These are phyloP conservation scores for Phanerodontia chrysosporium DNA, from an alignment of 768 basidiomycete species.

Conservation along the genomic window DNA sequence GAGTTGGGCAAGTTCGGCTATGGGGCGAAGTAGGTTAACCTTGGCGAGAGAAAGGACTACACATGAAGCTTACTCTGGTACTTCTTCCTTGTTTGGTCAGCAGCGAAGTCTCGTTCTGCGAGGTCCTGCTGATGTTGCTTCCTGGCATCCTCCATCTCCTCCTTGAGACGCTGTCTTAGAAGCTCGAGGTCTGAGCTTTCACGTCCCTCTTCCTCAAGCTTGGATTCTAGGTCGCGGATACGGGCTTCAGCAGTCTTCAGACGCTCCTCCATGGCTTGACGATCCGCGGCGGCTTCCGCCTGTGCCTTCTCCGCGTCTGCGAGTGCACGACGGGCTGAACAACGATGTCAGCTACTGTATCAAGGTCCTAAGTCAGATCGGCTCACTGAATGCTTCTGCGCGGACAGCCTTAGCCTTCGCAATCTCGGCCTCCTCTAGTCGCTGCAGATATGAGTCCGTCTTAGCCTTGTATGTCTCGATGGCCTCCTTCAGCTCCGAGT, in stretches of 20 bases:
- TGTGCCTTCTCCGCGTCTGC: slow-evolving; percentile 59
- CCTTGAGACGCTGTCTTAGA: slow-evolving; percentile 63
- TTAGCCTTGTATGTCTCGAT: slow-evolving; percentile 66
- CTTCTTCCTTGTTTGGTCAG: slow-evolving; percentile 80
- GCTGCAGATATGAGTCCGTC: slow-evolving; percentile 50
- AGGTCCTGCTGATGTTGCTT: slow-evolving; percentile 77
- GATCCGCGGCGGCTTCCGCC: slow-evolving; percentile 46
- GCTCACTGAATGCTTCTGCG: slow-evolving; percentile 56
- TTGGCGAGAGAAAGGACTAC: not conserved
- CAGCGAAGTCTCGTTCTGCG: slow-evolving; percentile 71
- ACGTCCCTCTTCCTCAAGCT: slow-evolving; percentile 63
- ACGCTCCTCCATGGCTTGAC: slow-evolving; percentile 46
- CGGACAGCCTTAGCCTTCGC: slow-evolving; percentile 61
- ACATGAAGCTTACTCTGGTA: slow-evolving; percentile 65
- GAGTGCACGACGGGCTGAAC: slow-evolving; percentile 54
- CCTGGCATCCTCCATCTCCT: slow-evolving; percentile 75
- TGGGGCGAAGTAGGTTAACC: slow-evolving; percentile 8
- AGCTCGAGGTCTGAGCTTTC: slow-evolving; percentile 62
- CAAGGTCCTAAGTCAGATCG: not conserved
- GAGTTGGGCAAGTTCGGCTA: slow-evolving; percentile 76
- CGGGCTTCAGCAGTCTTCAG: slow-evolving; percentile 48
- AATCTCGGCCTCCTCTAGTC: slow-evolving; percentile 66
- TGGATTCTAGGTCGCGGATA: slow-evolving; percentile 54
- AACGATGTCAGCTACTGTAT: not conserved
- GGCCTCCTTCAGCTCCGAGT: slow-evolving; percentile 59